Evolutionary conservation across 1,284 basidiomycete genomes (phyloP).

Genomic region (Tilletia indica): DNA sequence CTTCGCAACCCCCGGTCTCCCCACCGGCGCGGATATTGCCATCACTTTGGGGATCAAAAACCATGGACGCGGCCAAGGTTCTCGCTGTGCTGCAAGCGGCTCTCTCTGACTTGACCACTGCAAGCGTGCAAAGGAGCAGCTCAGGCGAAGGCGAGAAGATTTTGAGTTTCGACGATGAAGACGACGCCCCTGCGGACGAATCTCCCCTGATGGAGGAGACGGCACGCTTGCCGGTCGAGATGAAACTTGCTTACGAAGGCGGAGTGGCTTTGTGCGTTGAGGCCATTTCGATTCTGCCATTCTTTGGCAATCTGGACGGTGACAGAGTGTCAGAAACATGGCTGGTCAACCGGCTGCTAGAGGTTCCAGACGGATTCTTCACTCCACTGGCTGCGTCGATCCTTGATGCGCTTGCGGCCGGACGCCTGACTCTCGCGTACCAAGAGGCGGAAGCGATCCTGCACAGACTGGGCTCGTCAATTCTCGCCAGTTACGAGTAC

Average conservation of each 20-base stretch:
- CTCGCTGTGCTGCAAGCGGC: background rate
- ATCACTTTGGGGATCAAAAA: background rate
- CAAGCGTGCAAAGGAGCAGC: background rate
- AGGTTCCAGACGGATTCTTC: slow-evolving; percentile 63
- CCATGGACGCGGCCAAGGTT: background rate
- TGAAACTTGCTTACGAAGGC: background rate
- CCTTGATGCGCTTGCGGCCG: slow-evolving; percentile 63
- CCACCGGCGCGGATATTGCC: background rate
- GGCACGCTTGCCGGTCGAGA: background rate
- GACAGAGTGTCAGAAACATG: slow-evolving; percentile 67
- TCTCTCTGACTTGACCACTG: background rate
- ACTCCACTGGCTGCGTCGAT: slow-evolving; percentile 65
- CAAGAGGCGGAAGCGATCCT: slow-evolving; percentile 47
- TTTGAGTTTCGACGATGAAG: background rate
- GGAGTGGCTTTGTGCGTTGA: slow-evolving; percentile 10
- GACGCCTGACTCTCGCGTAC: slow-evolving; percentile 63
- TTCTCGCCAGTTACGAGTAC: slow-evolving; percentile 62
- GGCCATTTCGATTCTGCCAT: slow-evolving; percentile 59
- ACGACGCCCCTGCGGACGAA: background rate
- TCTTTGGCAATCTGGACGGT: slow-evolving; percentile 64
- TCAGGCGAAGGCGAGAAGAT: background rate
- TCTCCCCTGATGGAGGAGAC: background rate
- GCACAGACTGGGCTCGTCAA: slow-evolving; percentile 19
- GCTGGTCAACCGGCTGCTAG: slow-evolving; percentile 65
- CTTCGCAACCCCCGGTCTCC: background rate